Percentiles rank a stretch among this genome's conserved stretches.
Evolutionary conservation across 2,329 filamentous ascomycete species (phyloP).

Genomic region (Venturia nashicola): DNA sequence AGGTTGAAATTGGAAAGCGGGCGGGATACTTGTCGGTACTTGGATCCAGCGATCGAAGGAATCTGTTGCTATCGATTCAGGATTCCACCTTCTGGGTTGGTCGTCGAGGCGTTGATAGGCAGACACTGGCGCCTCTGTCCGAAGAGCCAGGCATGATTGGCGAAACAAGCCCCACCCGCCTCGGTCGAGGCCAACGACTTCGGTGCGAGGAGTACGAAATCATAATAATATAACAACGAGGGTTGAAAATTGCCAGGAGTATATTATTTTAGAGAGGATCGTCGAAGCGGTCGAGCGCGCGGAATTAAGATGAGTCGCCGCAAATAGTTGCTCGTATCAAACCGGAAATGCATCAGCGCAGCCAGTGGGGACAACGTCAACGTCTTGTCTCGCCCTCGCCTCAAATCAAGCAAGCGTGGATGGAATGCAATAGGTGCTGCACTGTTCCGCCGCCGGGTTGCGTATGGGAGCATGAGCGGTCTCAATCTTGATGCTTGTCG

Average conservation of each 20-base stretch:
- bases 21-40: not conserved
- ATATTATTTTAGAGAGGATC: not conserved
- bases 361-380: not conserved
- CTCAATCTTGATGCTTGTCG: not conserved
- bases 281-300: not conserved
- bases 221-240: not conserved
- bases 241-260: not conserved
- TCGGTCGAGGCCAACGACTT: not conserved
- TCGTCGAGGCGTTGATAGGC: not conserved
- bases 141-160: not conserved
- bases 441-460: not conserved
- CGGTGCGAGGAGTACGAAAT: not conserved
- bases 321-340: slow-evolving; percentile 4
- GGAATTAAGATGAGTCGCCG: slow-evolving; percentile 2
- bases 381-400: not conserved
- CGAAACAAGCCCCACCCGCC: not conserved
- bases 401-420: not conserved
- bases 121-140: not conserved
- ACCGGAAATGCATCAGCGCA: slow-evolving; percentile 3
- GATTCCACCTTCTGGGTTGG: not conserved
- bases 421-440: not conserved
- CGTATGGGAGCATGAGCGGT: not conserved
- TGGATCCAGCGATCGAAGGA: not conserved
- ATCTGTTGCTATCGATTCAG: not conserved
- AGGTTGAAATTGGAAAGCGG: not conserved